Conservation (phyloP, 176 grass and related monocot species). For the Eragrostis curvula region DNA sequence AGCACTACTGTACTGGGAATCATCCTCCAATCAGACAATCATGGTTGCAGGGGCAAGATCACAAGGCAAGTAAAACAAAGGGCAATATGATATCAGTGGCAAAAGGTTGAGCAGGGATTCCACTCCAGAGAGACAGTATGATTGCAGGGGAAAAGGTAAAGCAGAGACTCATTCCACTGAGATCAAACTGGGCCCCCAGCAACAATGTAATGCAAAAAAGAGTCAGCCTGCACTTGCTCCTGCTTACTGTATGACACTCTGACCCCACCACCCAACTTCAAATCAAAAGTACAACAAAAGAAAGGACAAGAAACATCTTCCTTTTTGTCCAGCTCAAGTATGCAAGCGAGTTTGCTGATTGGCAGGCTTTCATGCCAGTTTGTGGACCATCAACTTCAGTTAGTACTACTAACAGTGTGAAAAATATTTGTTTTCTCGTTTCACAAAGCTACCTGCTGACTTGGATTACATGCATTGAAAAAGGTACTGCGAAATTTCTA, state of each 20-base stretch:
- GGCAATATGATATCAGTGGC: slow-evolving; percentile 26
- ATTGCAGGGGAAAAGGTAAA: slow-evolving; percentile 36
- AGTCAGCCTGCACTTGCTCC: slow-evolving; percentile 25
- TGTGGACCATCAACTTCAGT: background rate
- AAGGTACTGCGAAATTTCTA: background rate
- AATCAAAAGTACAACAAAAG: background rate
- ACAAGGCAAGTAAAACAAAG: slow-evolving; percentile 30
- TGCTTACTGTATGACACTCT: background rate
- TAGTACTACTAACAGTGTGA: background rate
- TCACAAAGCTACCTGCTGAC: no score
- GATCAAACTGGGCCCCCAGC: background rate
- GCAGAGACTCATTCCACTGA: slow-evolving; percentile 11
- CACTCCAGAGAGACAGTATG: slow-evolving; percentile 20
- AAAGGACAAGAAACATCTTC: background rate
- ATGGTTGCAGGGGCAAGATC: slow-evolving; percentile 9
- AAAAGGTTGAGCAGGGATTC: slow-evolving; percentile 1
- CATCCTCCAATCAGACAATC: background rate
- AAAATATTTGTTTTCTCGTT: background rate
- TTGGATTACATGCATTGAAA: background rate
- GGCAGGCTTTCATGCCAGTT: background rate
- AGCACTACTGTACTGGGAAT: no score
- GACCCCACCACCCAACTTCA: background rate
- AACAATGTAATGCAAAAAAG: background rate
- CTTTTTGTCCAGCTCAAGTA: slow-evolving; percentile 23
- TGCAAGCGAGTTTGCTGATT: background rate